Evolutionary conservation across 345 rosid genomes (phyloP), one percentile per base, ranked within the genome.

Genomic region (Populus ilicifolia): DNA sequence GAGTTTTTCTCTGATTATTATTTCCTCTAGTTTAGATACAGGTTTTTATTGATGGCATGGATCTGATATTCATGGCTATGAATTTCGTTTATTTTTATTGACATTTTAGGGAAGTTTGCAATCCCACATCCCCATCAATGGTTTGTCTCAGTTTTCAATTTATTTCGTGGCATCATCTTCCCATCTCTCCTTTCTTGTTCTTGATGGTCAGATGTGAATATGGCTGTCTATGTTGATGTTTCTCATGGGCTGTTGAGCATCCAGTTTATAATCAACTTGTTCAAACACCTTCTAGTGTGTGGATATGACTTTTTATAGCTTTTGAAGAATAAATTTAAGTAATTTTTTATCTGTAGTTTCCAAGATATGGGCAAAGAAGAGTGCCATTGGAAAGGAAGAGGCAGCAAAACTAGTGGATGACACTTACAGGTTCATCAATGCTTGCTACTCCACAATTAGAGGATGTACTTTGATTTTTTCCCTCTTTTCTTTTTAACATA

Each of bases 371-470:
- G 80, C 90, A 75, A 96, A 92, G 89, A 94, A 86, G 90, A 86
- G 80, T 80, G 71, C 82, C 29, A 76, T 89, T 59, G 87, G 90
- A 43, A 96, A 85, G 93, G 99, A 94, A 78, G 96, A 85, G 52
- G 97, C 88, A 35, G 97, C 97, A 43, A 96, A 90, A 86, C 81
- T 96, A 62, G 94, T 96, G 5, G 98, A 92, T 23, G 99, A 90
- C 81, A 92, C 88, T 27, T 92, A 94, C 86, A 94, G 99, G 99
- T 94, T 14, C 50, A 56, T 36, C 16, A 8, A 73, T 76, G 54
- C 41, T 68, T 73, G 8, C 67, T 41, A 67, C 43, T 43, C 39
- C 16, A 44, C 20, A 54, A 36, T 11, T 16, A 2, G 27, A 21
- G 25, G 2, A 62, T 73, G 7, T 4, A 56, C 54, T 52, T 36